phyloP scores from a whole-genome alignment of 352 stramenopile species.

The Elongisporangium anandrum region DNA sequence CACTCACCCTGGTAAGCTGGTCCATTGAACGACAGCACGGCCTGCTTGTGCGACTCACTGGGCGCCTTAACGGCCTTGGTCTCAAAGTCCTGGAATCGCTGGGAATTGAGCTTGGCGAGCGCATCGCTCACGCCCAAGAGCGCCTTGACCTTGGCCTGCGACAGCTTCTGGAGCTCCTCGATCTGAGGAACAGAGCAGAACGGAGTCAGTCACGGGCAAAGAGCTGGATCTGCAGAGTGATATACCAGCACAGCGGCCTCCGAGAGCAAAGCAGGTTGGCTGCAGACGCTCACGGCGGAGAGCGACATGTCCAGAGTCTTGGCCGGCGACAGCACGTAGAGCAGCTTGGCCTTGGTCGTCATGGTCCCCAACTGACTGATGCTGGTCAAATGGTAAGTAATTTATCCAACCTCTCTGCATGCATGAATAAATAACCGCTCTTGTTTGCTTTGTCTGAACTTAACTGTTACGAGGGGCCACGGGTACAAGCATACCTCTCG shows the following conservation, averaged over 20 bases:
- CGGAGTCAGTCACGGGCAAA: neutral
- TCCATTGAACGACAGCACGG: conserved; percentile 73
- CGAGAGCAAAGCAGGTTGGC: conserved; percentile 45
- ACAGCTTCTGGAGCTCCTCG: conserved; percentile 55
- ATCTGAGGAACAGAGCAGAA: conserved; percentile 15
- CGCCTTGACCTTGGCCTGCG: conserved; percentile 68
- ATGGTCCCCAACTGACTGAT: conserved; percentile 9
- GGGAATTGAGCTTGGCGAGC: conserved; percentile 84
- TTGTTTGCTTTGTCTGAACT: neutral
- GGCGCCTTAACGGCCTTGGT: conserved; percentile 12
- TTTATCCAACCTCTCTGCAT: neutral
- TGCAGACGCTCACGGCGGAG: conserved; percentile 21
- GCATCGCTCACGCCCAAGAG: conserved; percentile 80
- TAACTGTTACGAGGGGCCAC: neutral
- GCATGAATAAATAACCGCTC: neutral
- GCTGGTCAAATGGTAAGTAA: neutral
- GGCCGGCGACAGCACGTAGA: conserved; percentile 85
- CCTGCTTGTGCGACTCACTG: conserved; percentile 61
- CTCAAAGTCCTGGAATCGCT: conserved; percentile 75
- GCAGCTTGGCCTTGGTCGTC: conserved; percentile 26
- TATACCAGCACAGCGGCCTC: conserved; percentile 49
- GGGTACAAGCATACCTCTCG: conserved; percentile 51
- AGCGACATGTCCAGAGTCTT: conserved; percentile 83
- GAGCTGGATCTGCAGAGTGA: neutral
- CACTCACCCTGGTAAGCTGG: conserved; percentile 81